Evolutionary conservation across 352 stramenopile species (phyloP).

Genomic region (Blastocystis sp.): DNA sequence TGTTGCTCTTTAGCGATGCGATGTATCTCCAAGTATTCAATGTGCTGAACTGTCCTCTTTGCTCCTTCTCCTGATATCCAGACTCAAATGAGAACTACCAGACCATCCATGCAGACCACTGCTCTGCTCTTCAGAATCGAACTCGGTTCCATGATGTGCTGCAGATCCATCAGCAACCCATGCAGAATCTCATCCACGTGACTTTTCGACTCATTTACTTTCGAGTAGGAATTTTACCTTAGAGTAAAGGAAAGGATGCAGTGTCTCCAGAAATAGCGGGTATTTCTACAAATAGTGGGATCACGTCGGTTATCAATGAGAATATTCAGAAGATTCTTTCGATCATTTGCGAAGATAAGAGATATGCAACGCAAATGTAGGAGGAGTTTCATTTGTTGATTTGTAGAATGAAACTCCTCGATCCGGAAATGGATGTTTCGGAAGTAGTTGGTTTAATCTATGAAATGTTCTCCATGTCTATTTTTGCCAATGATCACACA

Average conservation of each 20-base stretch:
- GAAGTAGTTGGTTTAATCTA: conserved; percentile 19
- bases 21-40: conserved; percentile 7
- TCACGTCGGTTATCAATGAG: neutral
- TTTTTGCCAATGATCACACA: neutral
- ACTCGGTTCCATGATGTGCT: neutral
- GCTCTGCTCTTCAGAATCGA: neutral
- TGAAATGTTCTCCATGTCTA: conserved; percentile 2
- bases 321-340: conserved; percentile 16
- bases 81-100: conserved; percentile 42
- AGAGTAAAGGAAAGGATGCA: neutral
- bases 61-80: neutral
- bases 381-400: neutral
- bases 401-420: neutral
- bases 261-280: conserved; percentile 12
- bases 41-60: neutral
- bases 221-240: neutral
- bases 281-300: neutral
- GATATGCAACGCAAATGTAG: neutral
- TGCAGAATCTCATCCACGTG: neutral
- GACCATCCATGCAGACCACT: conserved; percentile 24
- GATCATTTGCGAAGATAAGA: neutral
- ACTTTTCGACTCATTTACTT: conserved; percentile 50
- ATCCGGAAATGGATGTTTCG: neutral
- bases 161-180: neutral
- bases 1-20: neutral